Evolutionary conservation across 495 filamentous ascomycete species (phyloP).

Genomic region (Aspergillus kassunensis): DNA sequence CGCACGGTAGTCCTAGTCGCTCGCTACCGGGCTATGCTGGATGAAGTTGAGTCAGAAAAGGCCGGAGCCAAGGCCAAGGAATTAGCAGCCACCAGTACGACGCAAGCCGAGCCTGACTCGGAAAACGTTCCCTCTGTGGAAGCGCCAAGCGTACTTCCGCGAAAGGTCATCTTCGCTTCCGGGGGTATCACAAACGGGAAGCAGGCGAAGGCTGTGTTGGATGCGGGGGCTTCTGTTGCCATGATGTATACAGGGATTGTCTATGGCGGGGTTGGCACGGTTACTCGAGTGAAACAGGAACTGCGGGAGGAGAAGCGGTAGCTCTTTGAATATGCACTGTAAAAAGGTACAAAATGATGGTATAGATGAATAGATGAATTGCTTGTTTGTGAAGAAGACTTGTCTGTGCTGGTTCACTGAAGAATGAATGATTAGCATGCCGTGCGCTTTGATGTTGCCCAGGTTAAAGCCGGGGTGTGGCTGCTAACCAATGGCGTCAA

Average conservation of each 20-base stretch:
- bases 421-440: too few species aligned
- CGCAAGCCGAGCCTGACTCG: conserved; percentile 14
- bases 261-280: conserved; percentile 80
- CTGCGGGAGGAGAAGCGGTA: conserved; percentile 57
- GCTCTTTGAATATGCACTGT: conserved; percentile 7
- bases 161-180: conserved; percentile 86
- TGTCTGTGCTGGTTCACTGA: too few species aligned
- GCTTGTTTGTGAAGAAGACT: too few species aligned
- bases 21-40: conserved; percentile 71
- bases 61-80: conserved; percentile 11
- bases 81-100: conserved; percentile 2
- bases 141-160: conserved; percentile 25
- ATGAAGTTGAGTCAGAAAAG: conserved; percentile 37
- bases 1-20: conserved; percentile 70
- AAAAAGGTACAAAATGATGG: too few species aligned
- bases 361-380: too few species aligned
- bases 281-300: conserved; percentile 83
- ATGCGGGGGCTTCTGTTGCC: conserved; percentile 82
- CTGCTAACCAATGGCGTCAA: background rate
- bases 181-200: conserved; percentile 85
- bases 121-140: conserved; percentile 17
- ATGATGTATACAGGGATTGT: conserved; percentile 81
- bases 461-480: background rate
- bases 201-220: conserved; percentile 71
- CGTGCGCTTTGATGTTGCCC: background rate